Base-by-base conservation (phyloP, 2,329 filamentous ascomycete species). In the Aspergillus sp. region DNA sequence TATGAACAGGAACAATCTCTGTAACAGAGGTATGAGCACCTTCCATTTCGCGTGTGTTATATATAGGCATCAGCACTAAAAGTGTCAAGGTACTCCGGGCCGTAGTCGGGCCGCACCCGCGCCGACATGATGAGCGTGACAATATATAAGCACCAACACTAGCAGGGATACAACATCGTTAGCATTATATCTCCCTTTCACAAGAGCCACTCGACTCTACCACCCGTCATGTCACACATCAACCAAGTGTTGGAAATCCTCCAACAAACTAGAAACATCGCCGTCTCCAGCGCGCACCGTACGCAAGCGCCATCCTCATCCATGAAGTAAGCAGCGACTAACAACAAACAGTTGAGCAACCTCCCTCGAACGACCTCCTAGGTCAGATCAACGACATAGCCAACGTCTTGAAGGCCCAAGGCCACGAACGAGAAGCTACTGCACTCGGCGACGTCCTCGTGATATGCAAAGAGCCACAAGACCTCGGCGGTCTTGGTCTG, bases 401-500 rank as follows among this genome's bases (percentile, higher is more conserved):
- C 13, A 11, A n/a, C 34, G 1, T 38, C 3, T 10, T 38, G 14
- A 17, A 38, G 13, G 9, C 3, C 5, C 9, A 6, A 17, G 29
- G 29, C 13, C 16, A 48, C 25, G 6, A 23, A 14, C 42, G 56
- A 13, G 58, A 59, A 36, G 36, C 43, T 4, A 50, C 34, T 41
- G 55, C 55, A 3, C 40, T 64, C 4, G 45, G 40, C 5, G 60
- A 62, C 42, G 57, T 65, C 17, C 36, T 64, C 6, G 21, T 40
- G 4, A 58, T 63, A n/a, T 60, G 63, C 42, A 19, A 38, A 10
- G 58, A 59, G 17, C 53, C 56, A n/a, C 16, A 29, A 1, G 58
- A 63, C 2, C 41, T 63, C 1, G 61, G 61, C 4, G 61, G 58
- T 1, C 47, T 62, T 4, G 59, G 56, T 4, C 29, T 64, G 13